Base-by-base conservation (phyloP, 495 filamentous ascomycete genomes). In the Gamarada debralockiae region DNA sequence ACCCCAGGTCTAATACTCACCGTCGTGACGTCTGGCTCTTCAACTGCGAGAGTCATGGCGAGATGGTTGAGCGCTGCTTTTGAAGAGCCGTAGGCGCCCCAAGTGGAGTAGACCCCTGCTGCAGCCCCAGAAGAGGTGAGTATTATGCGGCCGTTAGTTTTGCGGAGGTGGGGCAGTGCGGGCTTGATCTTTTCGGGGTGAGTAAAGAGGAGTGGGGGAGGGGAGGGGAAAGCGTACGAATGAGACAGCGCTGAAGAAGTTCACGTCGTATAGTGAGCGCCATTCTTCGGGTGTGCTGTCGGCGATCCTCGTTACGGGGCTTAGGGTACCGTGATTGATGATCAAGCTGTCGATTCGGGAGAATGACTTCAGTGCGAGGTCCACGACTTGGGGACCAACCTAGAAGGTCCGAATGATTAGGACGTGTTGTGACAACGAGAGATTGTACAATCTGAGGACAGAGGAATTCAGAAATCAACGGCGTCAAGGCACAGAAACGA, bases 31-130 rank as follows among this genome's bases (percentile, higher is more conserved):
- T 85, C 76, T 7, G 87, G 82, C 67, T 97, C 93, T 58, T 98
- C 93, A 8, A 73, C 75, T 1, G 80, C 84, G 20, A 97, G 57
- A 15, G 87, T 90, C 46, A 76, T 61, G 14, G 81, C 80, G 0
- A 97, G 73, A 63, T 92, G 85, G 70, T 95, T 95, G 64, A 97
- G 67, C 0, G 90, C 91, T 2, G 93, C 92, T 67, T 97, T 97
- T 13, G 84, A 84, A 3, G 88, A 79, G 3, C 89, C 90, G 62
- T 98, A 98, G 0, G 73, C 73, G 29, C 75, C 77, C 92, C 93
- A 97, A 1, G 81, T 81, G 1, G 73, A 67, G 64, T 92, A 95
- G 3, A 76, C 81, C 8, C 70, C 70, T 3, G 73, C 68, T 1
- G 90, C 78, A 1, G 92, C 89, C 0, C 90, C 90, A 1, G 87